Evolutionary conservation across 2,329 filamentous ascomycete species (phyloP), one percentile per base, ranked within the genome.

Genomic region (Alternaria sp.): DNA sequence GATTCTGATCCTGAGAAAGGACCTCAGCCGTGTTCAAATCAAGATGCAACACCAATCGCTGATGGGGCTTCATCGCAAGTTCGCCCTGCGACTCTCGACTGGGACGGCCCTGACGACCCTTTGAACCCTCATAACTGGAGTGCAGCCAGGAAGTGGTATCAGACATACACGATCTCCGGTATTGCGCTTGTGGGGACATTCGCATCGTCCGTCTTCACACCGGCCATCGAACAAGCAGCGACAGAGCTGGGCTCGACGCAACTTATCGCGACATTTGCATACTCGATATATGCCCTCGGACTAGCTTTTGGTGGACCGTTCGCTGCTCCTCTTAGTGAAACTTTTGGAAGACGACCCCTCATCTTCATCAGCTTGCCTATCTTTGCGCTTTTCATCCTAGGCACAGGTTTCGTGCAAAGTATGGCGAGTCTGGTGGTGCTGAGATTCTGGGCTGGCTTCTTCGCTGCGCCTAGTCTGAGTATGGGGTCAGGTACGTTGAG

Each of bases 321-420:
- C 22, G 91, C 89, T 82, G 91, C 90, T 2, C 91, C 91, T 1
- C 79, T 93, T 5, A 91, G 88, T 2, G 91, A 94, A 79, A 81
- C 91, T 38, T 87, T 84, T 67, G 91, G 91, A 38, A 86, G 91
- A 28, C 83, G 86, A 34, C 75, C 91, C 22, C 92, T 93, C 74
- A 89, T 88, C 59, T 76, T 92, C 65, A 88, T 91, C 75, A 88
- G 87, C 48, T 83, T 91, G 58, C 88, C 85, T 5, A 84, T 87
- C 48, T 90, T 88, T 7, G 86, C 87, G 4, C 85, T 84, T 5
- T 81, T 83, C 61, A 78, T 76, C 0, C 61, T 82, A 0, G 81
- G 80, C 2, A 72, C 79, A 9, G 80, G 81, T 0, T 76, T 82
- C 26, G 75, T 78, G 61, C 88, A 91, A 69, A 89, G 89, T 62